A percentile compares a stretch with the other conserved stretches of the same genome.
phyloP scores from a whole-genome alignment of 2,329 filamentous ascomycete species.

The Aspergillus candidus region DNA sequence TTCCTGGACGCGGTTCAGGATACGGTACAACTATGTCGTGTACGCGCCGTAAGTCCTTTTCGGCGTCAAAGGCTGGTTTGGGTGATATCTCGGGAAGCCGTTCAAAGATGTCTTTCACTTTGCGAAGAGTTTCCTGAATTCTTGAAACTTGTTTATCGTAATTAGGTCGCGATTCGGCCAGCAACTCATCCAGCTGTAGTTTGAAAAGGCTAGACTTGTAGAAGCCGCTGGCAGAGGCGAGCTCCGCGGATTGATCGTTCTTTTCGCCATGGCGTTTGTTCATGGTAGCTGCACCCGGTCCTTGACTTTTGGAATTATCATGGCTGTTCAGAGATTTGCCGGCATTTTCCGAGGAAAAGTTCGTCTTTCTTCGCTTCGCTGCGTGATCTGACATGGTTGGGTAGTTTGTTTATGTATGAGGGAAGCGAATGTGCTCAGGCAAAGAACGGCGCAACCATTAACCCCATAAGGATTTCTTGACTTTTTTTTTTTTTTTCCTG shows the following conservation, averaged over 20 bases:
- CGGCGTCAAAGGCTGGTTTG: slow-evolving; percentile 57
- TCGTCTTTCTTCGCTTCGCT: slow-evolving; percentile 45
- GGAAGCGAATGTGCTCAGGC: no score
- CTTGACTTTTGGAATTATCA: slow-evolving; percentile 9
- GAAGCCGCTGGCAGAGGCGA: slow-evolving; percentile 43
- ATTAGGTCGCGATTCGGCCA: slow-evolving; percentile 52
- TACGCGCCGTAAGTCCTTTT: slow-evolving; percentile 59
- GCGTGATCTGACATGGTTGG: slow-evolving; percentile 27
- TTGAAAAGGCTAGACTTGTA: slow-evolving; percentile 64
- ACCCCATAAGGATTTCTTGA: background rate
- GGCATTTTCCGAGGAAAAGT: slow-evolving; percentile 25
- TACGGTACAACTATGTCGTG: slow-evolving; percentile 72
- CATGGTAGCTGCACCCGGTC: slow-evolving; percentile 10
- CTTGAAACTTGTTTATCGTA: slow-evolving; percentile 52
- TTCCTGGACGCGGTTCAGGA: slow-evolving; percentile 69
- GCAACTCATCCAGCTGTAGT: slow-evolving; percentile 59
- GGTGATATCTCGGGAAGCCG: slow-evolving; percentile 47
- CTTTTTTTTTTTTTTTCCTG: slow-evolving; percentile 6
- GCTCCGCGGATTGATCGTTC: slow-evolving; percentile 27
- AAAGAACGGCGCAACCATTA: background rate
- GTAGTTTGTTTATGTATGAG: no score
- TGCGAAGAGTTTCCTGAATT: slow-evolving; percentile 50
- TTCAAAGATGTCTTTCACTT: slow-evolving; percentile 54
- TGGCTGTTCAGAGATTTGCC: slow-evolving; percentile 19
- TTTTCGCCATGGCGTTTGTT: slow-evolving; percentile 12